phyloP scores from a whole-genome alignment of 2,329 filamentous ascomycete genomes.

The Harringtonia aguacate region DNA sequence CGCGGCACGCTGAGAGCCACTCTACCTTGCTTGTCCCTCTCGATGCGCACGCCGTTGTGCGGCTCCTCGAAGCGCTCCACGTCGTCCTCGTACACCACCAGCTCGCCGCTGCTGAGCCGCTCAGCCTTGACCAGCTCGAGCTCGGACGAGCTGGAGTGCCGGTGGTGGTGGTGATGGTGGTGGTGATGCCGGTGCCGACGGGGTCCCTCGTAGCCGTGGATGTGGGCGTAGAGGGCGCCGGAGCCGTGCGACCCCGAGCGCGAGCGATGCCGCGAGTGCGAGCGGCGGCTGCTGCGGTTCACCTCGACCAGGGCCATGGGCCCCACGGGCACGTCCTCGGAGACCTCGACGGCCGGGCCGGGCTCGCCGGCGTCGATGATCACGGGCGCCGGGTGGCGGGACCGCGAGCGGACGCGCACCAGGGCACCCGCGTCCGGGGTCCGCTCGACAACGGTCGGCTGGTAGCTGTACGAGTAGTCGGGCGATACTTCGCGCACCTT shows the following conservation, averaged over 20 bases:
- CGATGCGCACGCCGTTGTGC: constrained; percentile 54
- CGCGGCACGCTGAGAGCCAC: constrained; percentile 74
- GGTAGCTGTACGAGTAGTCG: too few relatives aligned
- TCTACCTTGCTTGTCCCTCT: constrained; percentile 94
- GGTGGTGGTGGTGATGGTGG: constrained; percentile 18
- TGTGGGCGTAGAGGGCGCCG: constrained; percentile 49
- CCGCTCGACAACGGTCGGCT: too few relatives aligned
- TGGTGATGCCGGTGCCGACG: constrained; percentile 41
- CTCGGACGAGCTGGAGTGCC: constrained; percentile 49
- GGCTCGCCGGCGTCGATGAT: constrained; percentile 26
- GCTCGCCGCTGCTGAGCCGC: constrained; percentile 46
- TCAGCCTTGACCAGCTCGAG: constrained; percentile 46
- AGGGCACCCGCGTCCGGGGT: constrained; percentile 18
- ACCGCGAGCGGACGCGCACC: too few relatives aligned
- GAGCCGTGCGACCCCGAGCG: constrained; percentile 29
- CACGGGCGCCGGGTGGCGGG: too few relatives aligned
- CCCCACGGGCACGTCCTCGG: constrained; percentile 22
- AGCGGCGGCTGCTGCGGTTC: constrained; percentile 14
- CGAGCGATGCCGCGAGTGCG: constrained; percentile 12
- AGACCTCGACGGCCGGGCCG: constrained; percentile 24
- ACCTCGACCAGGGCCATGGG: constrained; percentile 29
- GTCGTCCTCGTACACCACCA: constrained; percentile 53
- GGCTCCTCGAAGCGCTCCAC: constrained; percentile 44
- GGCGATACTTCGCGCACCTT: constrained; percentile 9
- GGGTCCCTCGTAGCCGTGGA: constrained; percentile 56